These are phyloP conservation scores for Ophiocordyceps camponoti-floridani DNA, from an alignment of 2,329 filamentous ascomycete species.

Conservation along the genomic window DNA sequence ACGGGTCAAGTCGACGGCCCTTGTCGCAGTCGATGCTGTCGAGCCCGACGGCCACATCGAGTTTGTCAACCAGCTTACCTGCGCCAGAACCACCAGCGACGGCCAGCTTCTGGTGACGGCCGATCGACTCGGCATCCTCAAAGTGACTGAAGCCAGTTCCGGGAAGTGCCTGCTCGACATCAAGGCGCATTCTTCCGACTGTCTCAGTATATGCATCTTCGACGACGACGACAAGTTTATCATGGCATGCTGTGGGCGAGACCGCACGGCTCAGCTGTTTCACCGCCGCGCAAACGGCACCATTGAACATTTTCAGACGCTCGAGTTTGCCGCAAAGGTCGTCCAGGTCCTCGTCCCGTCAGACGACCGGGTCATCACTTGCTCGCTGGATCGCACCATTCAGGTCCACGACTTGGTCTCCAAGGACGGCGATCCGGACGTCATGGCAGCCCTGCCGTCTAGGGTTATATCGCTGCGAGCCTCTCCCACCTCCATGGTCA, in stretches of 20 bases:
- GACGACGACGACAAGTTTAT: conserved; percentile 43
- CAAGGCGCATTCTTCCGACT: conserved; percentile 74
- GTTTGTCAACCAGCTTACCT: conserved; percentile 37
- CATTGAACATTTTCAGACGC: conserved; percentile 73
- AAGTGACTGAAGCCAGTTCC: conserved; percentile 45
- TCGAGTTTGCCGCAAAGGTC: conserved; percentile 83
- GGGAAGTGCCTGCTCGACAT: conserved; percentile 48
- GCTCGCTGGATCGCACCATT: conserved; percentile 73
- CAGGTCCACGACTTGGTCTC: conserved; percentile 65
- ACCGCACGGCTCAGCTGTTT: conserved; percentile 90
- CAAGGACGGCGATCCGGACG: conserved; percentile 44
- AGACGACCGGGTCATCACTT: conserved; percentile 62
- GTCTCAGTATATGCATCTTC: conserved; percentile 62
- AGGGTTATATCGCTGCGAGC: conserved; percentile 69
- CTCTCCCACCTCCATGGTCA: conserved; percentile 69
- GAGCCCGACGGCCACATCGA: conserved; percentile 31
- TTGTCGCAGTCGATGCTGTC: conserved; percentile 50
- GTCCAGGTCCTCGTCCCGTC: conserved; percentile 57
- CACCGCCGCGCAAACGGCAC: conserved; percentile 32
- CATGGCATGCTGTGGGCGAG: conserved; percentile 69
- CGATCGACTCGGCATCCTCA: conserved; percentile 72
- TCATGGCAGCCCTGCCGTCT: conserved; percentile 59
- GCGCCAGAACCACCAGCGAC: conserved; percentile 39
- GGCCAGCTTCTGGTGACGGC: conserved; percentile 60
- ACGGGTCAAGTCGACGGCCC: conserved; percentile 42